These are phyloP conservation scores for Pythium sukuiense DNA, from an alignment of 352 stramenopile species.

Conservation along the genomic window DNA sequence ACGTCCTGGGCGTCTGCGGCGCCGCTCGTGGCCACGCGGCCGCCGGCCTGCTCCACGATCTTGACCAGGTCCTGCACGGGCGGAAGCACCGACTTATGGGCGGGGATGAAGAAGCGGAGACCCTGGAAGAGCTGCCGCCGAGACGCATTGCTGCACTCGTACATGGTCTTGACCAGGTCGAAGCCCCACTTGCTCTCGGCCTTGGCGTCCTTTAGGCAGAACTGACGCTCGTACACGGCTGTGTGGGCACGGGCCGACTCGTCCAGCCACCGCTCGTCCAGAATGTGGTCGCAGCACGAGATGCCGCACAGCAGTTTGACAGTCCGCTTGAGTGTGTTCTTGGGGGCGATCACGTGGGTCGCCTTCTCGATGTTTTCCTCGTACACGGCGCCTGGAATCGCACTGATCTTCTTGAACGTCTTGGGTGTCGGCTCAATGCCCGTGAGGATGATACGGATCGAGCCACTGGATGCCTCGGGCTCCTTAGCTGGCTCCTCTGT, in stretches of 20 bases:
- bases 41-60: slow-evolving; percentile 44
- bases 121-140: slow-evolving; percentile 32
- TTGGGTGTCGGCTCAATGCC: slow-evolving; percentile 38
- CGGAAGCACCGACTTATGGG: slow-evolving; percentile 39
- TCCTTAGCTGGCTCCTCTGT: slow-evolving; percentile 30
- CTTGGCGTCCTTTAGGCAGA: slow-evolving; percentile 38
- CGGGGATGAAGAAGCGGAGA: slow-evolving; percentile 34
- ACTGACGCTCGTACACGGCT: slow-evolving; percentile 29
- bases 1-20: slow-evolving; percentile 22
- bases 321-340: slow-evolving; percentile 46
- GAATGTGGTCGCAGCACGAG: slow-evolving; percentile 41
- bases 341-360: slow-evolving; percentile 49
- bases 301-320: slow-evolving; percentile 57
- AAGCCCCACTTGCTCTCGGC: slow-evolving; percentile 46
- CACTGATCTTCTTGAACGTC: slow-evolving; percentile 44
- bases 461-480: slow-evolving; percentile 20
- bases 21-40: slow-evolving; percentile 24
- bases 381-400: slow-evolving; percentile 38
- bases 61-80: slow-evolving; percentile 38
- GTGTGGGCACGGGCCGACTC: slow-evolving; percentile 29
- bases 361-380: slow-evolving; percentile 45
- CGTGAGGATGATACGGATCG: slow-evolving; percentile 48
- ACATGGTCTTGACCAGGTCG: slow-evolving; percentile 45
- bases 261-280: slow-evolving; percentile 46
- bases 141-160: slow-evolving; percentile 24